Base-by-base conservation (phyloP, 306 rosid species). In the Glycine latifolia region DNA sequence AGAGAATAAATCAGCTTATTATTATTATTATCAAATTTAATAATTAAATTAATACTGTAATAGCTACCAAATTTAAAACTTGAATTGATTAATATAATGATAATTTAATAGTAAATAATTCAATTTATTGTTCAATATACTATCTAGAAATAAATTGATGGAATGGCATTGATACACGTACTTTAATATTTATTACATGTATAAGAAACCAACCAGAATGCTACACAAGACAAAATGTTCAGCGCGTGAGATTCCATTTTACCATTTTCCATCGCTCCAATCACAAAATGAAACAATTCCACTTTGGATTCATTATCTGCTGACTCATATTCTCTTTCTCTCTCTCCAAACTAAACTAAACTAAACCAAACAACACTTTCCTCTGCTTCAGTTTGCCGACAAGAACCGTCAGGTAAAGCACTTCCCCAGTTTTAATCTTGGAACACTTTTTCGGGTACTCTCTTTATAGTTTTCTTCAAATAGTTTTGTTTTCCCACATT, bases 221-320 rank as follows among this genome's bases (percentile, higher is more conserved):
- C 6, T 44, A 46, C 15, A 44, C 2, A 16, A 44, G 73, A 68
- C 82, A 79, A 67, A 26, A 79, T 10, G 58, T 11, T 10, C 26
- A 31, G 82, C 86, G 82, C 79, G 86, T 83, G 85, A 33, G 67
- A 50, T 70, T 71, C 54, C 26, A n/a, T 2, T 44, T 20, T n/a
- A 39, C 2, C 26, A 15, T 68, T 59, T 35, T 59, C 63, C 33
- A 33, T 53, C 8, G 6, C 8, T 39, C 39, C 54, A 56, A 54
- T 14, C 58, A 43, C 10, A 8, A 10, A 79, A 70, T 3, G 0
- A 43, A 43, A 20, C 13, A 37, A 63, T 50, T 44, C 79, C 48
- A 50, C 16, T 63, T 81, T 73, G 75, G 80, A 65, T 74, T 81
- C 43, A 46, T 74, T 74, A 13, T 47, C 65, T 37, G 47, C 13